Conservation (phyloP, 176 grass and related monocot species). For the Cocos nucifera region DNA sequence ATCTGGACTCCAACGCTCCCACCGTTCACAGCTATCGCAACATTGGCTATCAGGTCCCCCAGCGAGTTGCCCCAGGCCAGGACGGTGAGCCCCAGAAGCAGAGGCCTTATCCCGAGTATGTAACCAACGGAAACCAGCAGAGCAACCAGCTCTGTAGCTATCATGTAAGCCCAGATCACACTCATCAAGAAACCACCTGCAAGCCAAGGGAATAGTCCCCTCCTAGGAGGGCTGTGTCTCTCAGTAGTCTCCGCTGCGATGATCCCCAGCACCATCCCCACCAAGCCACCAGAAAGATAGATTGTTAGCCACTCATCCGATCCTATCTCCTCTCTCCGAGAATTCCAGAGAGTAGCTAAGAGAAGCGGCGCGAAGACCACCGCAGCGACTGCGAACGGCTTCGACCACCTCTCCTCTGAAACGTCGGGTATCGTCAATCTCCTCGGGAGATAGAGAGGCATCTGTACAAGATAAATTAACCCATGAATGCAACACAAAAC, state of each 20-base stretch:
- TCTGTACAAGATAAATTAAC: background rate
- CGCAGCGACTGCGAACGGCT: constrained; percentile 11
- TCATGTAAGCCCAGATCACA: constrained; percentile 12
- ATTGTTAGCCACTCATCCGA: background rate
- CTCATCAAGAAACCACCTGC: constrained; percentile 20
- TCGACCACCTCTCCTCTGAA: constrained; percentile 13
- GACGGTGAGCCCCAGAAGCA: constrained; percentile 13
- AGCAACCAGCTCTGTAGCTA: constrained; percentile 3
- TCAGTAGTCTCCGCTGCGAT: background rate
- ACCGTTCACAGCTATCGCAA: background rate
- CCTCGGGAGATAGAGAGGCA: constrained; percentile 9
- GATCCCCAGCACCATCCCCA: background rate
- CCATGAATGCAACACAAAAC: background rate
- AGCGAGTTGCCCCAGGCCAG: constrained; percentile 20
- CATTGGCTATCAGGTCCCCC: constrained; percentile 12
- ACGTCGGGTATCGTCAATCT: constrained; percentile 9
- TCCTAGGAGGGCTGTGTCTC: background rate
- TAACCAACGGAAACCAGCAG: constrained; percentile 7
- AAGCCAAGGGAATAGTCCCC: background rate
- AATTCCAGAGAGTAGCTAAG: constrained; percentile 1
- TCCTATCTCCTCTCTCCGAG: background rate
- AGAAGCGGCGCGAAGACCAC: background rate
- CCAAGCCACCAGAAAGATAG: background rate
- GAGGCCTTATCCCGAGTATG: constrained; percentile 5
- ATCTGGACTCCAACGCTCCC: background rate